Evolutionary conservation across 2,329 filamentous ascomycete genomes (phyloP).

Genomic region (Emmonsiellopsis sp.): DNA sequence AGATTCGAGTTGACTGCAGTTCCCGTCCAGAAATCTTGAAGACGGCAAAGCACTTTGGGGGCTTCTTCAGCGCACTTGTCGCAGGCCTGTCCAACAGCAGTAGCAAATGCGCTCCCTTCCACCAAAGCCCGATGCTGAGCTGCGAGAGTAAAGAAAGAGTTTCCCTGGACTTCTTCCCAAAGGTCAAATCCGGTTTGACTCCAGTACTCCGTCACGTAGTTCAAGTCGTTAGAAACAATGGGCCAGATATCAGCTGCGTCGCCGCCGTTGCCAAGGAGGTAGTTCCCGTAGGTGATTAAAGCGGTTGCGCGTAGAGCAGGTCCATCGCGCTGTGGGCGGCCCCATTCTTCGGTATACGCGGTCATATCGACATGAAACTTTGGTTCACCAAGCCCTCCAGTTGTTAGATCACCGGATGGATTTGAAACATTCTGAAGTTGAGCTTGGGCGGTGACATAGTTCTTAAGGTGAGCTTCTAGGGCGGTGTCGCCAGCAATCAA

Average conservation of each 20-base stretch:
- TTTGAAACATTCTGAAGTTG: conserved; percentile 58
- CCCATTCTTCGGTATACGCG: conserved; percentile 58
- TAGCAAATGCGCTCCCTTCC: conserved; percentile 55
- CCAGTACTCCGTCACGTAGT: conserved; percentile 30
- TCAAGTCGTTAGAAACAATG: background rate
- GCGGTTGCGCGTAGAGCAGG: conserved; percentile 68
- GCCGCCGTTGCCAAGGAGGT: conserved; percentile 57
- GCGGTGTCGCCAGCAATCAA: conserved; percentile 53
- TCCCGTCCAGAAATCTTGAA: conserved; percentile 64
- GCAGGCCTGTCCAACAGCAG: conserved; percentile 53
- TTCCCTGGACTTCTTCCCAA: conserved; percentile 72
- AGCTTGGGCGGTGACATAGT: conserved; percentile 61
- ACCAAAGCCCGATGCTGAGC: conserved; percentile 57
- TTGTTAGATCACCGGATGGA: conserved; percentile 52
- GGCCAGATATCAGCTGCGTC: conserved; percentile 4
- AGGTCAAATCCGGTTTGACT: conserved; percentile 60
- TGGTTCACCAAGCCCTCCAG: conserved; percentile 57
- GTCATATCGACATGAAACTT: conserved; percentile 61
- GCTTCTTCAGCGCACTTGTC: conserved; percentile 54
- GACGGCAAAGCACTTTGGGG: conserved; percentile 62
- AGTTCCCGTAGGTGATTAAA: conserved; percentile 62
- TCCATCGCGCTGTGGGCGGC: conserved; percentile 70
- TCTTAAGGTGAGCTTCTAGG: conserved; percentile 54
- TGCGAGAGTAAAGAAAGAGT: conserved; percentile 70
- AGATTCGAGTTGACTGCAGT: conserved; percentile 58